These are phyloP conservation scores for Rehmannia glutinosa DNA, from an alignment of 257 asterid genomes.

Conservation along the genomic window DNA sequence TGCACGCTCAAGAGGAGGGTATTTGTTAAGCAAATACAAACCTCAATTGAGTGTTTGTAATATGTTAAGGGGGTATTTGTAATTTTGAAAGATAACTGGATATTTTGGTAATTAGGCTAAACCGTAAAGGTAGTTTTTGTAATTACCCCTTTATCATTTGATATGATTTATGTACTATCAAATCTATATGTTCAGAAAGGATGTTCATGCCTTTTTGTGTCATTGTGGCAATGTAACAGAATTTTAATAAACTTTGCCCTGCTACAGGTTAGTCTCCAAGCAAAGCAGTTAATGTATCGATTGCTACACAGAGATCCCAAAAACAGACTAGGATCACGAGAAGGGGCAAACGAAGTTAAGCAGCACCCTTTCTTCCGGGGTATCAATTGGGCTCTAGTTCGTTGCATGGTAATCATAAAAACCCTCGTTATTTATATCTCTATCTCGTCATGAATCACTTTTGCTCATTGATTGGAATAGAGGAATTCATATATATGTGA, in stretches of 20 bases:
- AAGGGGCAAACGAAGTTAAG: slow-evolving; percentile 91
- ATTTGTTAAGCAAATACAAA: too few species aligned
- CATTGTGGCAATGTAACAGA: not conserved
- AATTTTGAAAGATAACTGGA: too few species aligned
- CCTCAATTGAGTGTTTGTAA: too few species aligned
- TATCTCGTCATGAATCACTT: not conserved
- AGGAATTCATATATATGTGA: too few species aligned
- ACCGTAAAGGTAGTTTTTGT: too few species aligned
- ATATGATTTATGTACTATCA: slow-evolving; percentile 3
- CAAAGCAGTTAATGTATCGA: slow-evolving; percentile 79
- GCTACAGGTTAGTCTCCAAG: slow-evolving; percentile 81
- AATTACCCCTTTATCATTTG: too few species aligned
- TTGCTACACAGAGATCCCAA: slow-evolving; percentile 92
- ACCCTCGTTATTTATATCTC: not conserved
- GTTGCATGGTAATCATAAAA: slow-evolving; percentile 67
- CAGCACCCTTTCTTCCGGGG: slow-evolving; percentile 87
- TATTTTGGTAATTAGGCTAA: too few species aligned
- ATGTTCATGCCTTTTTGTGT: too few species aligned
- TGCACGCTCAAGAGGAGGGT: too few species aligned
- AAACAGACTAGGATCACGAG: slow-evolving; percentile 84
- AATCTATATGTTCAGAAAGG: too few species aligned
- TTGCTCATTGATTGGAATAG: too few species aligned
- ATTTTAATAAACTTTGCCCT: not conserved
- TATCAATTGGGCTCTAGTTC: slow-evolving; percentile 88
- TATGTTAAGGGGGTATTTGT: too few species aligned